Evolutionary conservation across 495 filamentous ascomycete species (phyloP).

Genomic region (Penicillium egyptiacum): DNA sequence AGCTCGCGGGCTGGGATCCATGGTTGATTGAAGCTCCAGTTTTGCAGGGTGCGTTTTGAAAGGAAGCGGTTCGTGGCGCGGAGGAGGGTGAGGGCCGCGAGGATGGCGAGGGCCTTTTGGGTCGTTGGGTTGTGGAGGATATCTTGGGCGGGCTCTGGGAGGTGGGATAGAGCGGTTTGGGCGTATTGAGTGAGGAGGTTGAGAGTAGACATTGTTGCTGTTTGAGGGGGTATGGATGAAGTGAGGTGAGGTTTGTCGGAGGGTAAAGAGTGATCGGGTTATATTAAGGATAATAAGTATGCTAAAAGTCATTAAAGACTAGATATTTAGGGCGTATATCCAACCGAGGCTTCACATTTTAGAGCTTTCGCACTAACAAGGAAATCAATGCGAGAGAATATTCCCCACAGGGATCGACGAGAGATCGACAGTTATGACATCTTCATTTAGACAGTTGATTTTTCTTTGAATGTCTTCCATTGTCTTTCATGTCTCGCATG

Average conservation of each 20-base stretch:
- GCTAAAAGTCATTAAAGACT: not conserved
- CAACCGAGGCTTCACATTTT: not conserved
- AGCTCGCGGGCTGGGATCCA: conserved; percentile 52
- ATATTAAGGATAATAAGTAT: not conserved
- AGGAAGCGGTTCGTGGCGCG: conserved; percentile 43
- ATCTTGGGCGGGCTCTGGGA: conserved; percentile 33
- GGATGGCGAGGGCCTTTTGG: conserved; percentile 29
- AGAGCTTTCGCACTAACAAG: not conserved
- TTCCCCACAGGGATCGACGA: not conserved
- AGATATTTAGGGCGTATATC: not conserved
- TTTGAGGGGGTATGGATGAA: not conserved
- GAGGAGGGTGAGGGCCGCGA: conserved; percentile 40
- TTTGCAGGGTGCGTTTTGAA: conserved; percentile 47
- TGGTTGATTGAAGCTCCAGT: conserved; percentile 43
- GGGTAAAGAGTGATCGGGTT: not conserved
- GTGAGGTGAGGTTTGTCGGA: not conserved
- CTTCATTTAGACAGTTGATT: not conserved
- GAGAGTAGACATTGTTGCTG: conserved; percentile 14
- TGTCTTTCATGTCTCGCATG: not conserved
- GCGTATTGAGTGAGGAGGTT: conserved; percentile 32
- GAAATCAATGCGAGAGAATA: not conserved
- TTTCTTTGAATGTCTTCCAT: no score
- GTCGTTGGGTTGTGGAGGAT: conserved; percentile 29
- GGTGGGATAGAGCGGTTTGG: conserved; percentile 27
- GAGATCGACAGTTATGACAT: not conserved